A percentile compares a stretch with the other conserved stretches of the same genome.
Conservation (phyloP, 1,284 basidiomycete genomes). For the Phellopilus nigrolimitatus region DNA sequence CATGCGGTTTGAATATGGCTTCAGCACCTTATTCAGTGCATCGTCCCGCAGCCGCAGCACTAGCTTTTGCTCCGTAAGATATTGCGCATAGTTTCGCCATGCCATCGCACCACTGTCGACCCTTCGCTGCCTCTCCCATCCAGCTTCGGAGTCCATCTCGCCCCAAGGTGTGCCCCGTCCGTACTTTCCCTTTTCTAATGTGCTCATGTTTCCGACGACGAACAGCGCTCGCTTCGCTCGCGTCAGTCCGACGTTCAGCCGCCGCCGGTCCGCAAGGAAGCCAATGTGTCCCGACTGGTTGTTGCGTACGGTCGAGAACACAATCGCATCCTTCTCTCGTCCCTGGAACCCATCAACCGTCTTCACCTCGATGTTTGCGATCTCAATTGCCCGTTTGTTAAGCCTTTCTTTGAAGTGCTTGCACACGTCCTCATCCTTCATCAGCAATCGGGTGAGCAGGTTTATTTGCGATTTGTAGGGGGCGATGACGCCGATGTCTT, state of each 20-base stretch:
- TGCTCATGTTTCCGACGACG: slow-evolving; percentile 73
- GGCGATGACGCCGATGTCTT: slow-evolving; percentile 83
- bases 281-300: slow-evolving; percentile 74
- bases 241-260: slow-evolving; percentile 87
- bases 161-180: slow-evolving; percentile 19
- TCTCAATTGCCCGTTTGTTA: slow-evolving; percentile 62
- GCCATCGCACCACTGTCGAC: slow-evolving; percentile 46
- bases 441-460: slow-evolving; percentile 60
- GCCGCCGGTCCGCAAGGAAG: slow-evolving; percentile 83
- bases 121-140: slow-evolving; percentile 17
- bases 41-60: slow-evolving; percentile 36
- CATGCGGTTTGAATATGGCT: slow-evolving; percentile 8
- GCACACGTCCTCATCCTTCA: slow-evolving; percentile 43
- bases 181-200: slow-evolving; percentile 49
- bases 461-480: slow-evolving; percentile 83
- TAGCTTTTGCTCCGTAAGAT: slow-evolving; percentile 44
- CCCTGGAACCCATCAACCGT: slow-evolving; percentile 95
- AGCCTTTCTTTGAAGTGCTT: slow-evolving; percentile 54
- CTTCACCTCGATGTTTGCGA: slow-evolving; percentile 71
- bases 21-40: slow-evolving; percentile 9
- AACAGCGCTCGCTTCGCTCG: slow-evolving; percentile 81
- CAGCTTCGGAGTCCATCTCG: slow-evolving; percentile 10
- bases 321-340: slow-evolving; percentile 85
- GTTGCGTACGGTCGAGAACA: slow-evolving; percentile 87
- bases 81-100: slow-evolving; percentile 59